phyloP scores from a whole-genome alignment of 2,329 filamentous ascomycete genomes.

The Venturia nashicola region DNA sequence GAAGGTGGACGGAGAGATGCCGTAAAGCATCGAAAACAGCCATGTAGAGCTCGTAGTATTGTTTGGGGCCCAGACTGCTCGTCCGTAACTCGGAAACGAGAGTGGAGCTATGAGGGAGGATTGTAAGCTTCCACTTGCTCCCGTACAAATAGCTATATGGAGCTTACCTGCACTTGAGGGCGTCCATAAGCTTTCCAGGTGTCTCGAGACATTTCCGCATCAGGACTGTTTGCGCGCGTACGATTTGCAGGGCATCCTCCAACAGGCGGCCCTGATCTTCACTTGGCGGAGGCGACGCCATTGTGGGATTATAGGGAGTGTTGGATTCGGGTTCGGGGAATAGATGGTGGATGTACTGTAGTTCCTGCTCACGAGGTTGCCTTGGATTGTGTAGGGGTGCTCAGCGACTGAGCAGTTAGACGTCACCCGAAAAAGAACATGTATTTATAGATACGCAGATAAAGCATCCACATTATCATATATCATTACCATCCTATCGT shows the following conservation, averaged over 20 bases:
- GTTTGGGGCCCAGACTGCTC: constrained; percentile 93
- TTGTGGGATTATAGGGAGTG: neutral
- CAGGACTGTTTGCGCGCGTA: constrained; percentile 89
- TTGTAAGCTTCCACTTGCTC: neutral
- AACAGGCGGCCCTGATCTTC: constrained; percentile 69
- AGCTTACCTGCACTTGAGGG: constrained; percentile 92
- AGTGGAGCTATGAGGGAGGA: constrained; percentile 58
- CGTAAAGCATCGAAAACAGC: constrained; percentile 94
- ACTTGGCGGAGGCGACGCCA: constrained; percentile 33
- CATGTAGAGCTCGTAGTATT: constrained; percentile 99
- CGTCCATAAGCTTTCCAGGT: constrained; percentile 98
- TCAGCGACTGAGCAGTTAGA: too few species aligned
- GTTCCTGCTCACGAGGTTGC: neutral
- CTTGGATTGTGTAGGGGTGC: neutral
- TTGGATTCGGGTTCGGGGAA: neutral
- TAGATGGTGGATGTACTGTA: neutral
- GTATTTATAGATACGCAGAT: neutral
- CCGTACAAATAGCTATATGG: neutral
- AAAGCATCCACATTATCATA: too few species aligned
- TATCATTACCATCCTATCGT: neutral
- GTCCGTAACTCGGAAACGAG: constrained; percentile 97
- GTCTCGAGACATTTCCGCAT: constrained; percentile 98
- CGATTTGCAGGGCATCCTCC: constrained; percentile 91
- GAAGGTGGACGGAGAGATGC: constrained; percentile 90
- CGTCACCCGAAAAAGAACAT: neutral